Evolutionary conservation across 106 monocot species (phyloP), one percentile per base, ranked within the genome.

Genomic region (Allium fistulosum): DNA sequence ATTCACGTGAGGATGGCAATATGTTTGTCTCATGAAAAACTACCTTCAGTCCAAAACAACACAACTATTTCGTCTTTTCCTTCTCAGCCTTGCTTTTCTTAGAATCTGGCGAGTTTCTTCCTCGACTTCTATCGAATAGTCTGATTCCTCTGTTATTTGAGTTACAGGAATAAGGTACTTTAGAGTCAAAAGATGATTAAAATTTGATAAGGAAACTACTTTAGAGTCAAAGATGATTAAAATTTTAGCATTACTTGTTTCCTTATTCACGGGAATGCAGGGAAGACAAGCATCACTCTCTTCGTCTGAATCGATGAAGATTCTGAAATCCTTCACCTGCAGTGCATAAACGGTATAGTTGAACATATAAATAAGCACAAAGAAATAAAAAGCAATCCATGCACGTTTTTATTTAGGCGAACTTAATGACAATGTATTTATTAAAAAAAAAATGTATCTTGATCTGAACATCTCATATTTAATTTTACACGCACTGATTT

Each of bases 241-340:
- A 49, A 4, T 37, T 11, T 57, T 69, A 13, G 28, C 27, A 46
- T 53, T 69, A 81, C 88, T 81, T 51, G 63, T 81, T 81, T 79
- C 76, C 49, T 88, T 81, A 65, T 84, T 82, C 64, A 82, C 17
- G 56, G 86, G 72, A 69, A 88, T 65, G 81, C 79, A 88, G 70
- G 79, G 86, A 68, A 71, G 74, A 64, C 71, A 81, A 66, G 46
- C 78, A 72, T 86, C 88, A 62, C 73, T 78, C 55, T 92, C 88
- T 16, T 84, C 86, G 53, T 96, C 95, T 62, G 91, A 88, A 22
- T 91, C 94, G 47, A 96, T 81, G 74, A 69, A 69, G 73, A 92
- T 61, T 68, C 71, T 83, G 57, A 51, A 48, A 51, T 70, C 77
- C 48, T 76, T 53, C 62, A 67, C 81, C 95, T 96, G 91, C 69